These are phyloP conservation scores for Viridothelium virens DNA, from an alignment of 495 filamentous ascomycete genomes.

Conservation along the genomic window DNA sequence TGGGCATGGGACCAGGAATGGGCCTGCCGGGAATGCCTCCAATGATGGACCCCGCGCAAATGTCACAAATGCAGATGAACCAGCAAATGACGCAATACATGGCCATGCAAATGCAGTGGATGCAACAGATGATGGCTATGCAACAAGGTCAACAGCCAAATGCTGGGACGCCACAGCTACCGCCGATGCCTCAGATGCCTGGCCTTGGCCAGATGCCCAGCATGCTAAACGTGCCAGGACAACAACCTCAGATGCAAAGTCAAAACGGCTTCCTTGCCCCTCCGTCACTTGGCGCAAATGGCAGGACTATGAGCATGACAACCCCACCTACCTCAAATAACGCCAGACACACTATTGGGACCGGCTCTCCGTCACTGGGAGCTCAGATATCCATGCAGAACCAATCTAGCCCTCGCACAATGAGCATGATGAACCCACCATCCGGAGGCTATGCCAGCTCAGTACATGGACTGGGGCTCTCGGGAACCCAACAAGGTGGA, in stretches of 20 bases:
- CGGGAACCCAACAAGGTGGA: constrained; percentile 40
- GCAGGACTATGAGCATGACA: constrained; percentile 8
- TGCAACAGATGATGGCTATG: constrained; percentile 63
- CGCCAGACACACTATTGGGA: constrained; percentile 13
- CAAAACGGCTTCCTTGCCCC: constrained; percentile 10
- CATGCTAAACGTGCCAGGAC: constrained; percentile 1
- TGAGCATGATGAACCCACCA: constrained; percentile 28
- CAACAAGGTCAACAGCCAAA: constrained; percentile 33
- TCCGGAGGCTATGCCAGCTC: constrained; percentile 19
- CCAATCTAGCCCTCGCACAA: constrained; percentile 18
- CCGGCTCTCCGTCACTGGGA: constrained; percentile 5
- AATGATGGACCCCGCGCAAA: constrained; percentile 17
- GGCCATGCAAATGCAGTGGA: constrained; percentile 88
- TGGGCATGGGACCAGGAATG: constrained; percentile 44
- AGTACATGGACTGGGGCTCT: constrained; percentile 34
- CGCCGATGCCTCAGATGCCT: constrained; percentile 11
- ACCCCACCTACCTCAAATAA: constrained; percentile 10
- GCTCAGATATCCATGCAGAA: constrained; percentile 5
- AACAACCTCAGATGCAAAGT: constrained; percentile 14
- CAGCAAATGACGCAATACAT: constrained; percentile 83
- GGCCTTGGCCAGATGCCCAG: constrained; percentile 3
- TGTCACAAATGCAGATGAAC: constrained; percentile 48
- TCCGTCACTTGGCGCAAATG: constrained; percentile 12
- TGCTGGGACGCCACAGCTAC: constrained; percentile 12
- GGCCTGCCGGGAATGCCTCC: constrained; percentile 26